These are phyloP conservation scores for Farysia itapuensis DNA, from an alignment of 1,284 basidiomycete genomes.

Conservation along the genomic window DNA sequence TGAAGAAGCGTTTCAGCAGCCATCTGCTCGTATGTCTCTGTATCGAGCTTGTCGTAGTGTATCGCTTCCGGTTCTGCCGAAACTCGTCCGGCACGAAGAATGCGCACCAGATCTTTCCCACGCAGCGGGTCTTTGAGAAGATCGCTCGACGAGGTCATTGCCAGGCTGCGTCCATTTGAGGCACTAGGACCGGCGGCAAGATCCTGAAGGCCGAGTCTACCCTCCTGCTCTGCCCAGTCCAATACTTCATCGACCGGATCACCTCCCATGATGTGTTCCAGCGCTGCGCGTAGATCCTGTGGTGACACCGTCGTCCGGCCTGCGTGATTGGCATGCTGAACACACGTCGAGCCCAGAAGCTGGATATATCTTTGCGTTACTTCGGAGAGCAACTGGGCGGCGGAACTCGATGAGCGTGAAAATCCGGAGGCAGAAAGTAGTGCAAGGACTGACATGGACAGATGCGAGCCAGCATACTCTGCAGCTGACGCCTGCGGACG, in stretches of 20 bases:
- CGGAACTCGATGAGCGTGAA: constrained; percentile 31
- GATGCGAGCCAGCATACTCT: constrained; percentile 34
- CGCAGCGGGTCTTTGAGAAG: constrained; percentile 26
- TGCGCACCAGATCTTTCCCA: constrained; percentile 25
- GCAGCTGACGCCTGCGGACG: constrained; percentile 30
- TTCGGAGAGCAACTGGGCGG: constrained; percentile 37
- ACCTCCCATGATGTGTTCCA: constrained; percentile 43
- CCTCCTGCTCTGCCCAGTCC: constrained; percentile 45
- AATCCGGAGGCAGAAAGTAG: constrained; percentile 40
- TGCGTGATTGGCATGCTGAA: constrained; percentile 32
- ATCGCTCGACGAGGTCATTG: constrained; percentile 4
- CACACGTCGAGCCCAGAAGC: constrained; percentile 26
- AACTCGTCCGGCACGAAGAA: constrained; percentile 15
- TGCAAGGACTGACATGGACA: constrained; percentile 20
- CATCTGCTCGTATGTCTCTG: constrained; percentile 7
- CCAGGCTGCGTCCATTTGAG: background rate
- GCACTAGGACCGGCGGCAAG: background rate
- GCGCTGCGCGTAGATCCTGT: constrained; percentile 33
- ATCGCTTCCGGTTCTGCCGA: constrained; percentile 10
- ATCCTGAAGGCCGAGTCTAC: constrained; percentile 2
- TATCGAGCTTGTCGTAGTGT: constrained; percentile 9
- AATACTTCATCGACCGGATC: constrained; percentile 35
- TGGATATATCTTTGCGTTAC: constrained; percentile 45
- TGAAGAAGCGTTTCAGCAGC: constrained; percentile 19
- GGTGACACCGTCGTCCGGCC: constrained; percentile 23